phyloP scores from a whole-genome alignment of 768 basidiomycete species.

The Phaffia australis region DNA sequence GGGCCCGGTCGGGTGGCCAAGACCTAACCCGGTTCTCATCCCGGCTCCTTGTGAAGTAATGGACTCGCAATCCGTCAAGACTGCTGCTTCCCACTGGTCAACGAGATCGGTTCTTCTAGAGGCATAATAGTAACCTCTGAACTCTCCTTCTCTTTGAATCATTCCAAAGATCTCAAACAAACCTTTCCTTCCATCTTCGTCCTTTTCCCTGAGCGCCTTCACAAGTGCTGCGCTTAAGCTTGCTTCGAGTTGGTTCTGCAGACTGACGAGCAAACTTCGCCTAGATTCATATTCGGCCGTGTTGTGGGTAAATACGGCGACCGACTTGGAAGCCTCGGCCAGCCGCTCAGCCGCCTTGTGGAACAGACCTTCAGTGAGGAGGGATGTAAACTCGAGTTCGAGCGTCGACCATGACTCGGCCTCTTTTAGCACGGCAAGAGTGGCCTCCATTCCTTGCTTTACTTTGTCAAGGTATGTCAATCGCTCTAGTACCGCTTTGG shows the following conservation, averaged over 20 bases:
- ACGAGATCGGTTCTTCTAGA: conserved; percentile 58
- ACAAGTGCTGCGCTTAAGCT: conserved; percentile 47
- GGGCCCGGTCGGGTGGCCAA: too few relatives aligned
- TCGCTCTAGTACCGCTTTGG: conserved; percentile 50
- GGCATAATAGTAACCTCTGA: conserved; percentile 86
- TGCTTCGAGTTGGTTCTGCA: conserved; percentile 93
- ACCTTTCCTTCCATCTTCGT: conserved; percentile 56
- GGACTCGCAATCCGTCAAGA: conserved; percentile 38
- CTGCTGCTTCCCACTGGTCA: conserved; percentile 56
- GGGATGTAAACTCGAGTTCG: conserved; percentile 77
- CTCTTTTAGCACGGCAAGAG: conserved; percentile 79
- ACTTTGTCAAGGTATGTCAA: conserved; percentile 72
- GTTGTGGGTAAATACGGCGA: conserved; percentile 87
- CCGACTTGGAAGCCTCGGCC: conserved; percentile 74
- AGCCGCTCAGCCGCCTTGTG: conserved; percentile 71
- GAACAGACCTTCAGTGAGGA: conserved; percentile 68
- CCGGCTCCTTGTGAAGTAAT: conserved; percentile 6
- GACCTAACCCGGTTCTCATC: not conserved
- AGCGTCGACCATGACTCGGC: conserved; percentile 95
- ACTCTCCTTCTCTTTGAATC: conserved; percentile 86
- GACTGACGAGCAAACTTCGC: conserved; percentile 70
- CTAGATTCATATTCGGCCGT: conserved; percentile 73
- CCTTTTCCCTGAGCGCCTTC: conserved; percentile 68
- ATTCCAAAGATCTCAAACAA: conserved; percentile 80
- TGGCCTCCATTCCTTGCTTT: conserved; percentile 75